Evolutionary conservation across 176 grass and related monocot species (phyloP).

Genomic region (Cenchrus purpureus): DNA sequence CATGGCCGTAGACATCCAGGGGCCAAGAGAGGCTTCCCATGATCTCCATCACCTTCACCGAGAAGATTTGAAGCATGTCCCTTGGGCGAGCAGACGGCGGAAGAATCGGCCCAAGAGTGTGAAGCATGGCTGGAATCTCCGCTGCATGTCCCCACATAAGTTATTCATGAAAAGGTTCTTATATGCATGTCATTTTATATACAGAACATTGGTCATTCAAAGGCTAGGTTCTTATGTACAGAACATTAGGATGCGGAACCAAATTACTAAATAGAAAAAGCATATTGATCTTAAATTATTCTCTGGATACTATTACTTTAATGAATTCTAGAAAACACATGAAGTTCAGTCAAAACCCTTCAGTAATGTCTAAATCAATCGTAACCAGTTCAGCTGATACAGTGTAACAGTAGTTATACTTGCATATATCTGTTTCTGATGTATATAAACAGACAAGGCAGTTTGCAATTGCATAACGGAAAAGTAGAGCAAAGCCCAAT

Average conservation of each 20-base stretch:
- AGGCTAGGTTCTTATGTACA: no score
- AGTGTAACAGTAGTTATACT: no score
- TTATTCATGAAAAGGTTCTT: not conserved
- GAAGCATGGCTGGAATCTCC: not conserved
- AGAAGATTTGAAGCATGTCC: not conserved
- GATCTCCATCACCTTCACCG: not conserved
- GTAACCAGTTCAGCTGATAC: no score
- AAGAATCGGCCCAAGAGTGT: not conserved
- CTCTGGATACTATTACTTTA: not conserved
- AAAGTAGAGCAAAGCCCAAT: not conserved
- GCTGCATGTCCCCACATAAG: not conserved
- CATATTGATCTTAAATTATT: no score
- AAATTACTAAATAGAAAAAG: no score
- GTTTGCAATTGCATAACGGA: no score
- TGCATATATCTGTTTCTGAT: no score
- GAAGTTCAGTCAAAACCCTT: no score
- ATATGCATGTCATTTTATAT: not conserved
- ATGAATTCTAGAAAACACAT: no score
- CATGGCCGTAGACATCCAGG: not conserved
- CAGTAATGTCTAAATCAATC: no score
- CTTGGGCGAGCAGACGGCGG: not conserved
- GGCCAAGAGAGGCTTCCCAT: constrained; percentile 10
- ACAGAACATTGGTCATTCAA: not conserved
- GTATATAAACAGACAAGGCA: no score
- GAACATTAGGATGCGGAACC: no score